These are phyloP conservation scores for Favolaschia claudopus DNA, from an alignment of 768 basidiomycete genomes.

Conservation along the genomic window DNA sequence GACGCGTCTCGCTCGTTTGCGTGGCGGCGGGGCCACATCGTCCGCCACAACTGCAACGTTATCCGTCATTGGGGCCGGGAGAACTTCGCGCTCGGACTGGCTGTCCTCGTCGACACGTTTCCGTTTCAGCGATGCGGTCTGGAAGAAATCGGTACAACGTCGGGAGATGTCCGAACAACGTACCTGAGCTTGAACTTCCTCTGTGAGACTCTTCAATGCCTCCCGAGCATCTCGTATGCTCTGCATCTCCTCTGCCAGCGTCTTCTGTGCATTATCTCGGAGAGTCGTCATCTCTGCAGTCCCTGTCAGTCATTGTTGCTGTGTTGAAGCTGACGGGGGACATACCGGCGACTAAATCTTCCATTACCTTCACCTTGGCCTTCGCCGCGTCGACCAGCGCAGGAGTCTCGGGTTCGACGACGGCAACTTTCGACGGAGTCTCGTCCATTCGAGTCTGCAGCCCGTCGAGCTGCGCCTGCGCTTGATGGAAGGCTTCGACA, in stretches of 20 bases:
- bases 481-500: constrained; percentile 35
- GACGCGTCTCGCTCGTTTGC: constrained; percentile 57
- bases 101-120: constrained; percentile 63
- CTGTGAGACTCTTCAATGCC: constrained; percentile 42
- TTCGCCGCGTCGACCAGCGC: constrained; percentile 33
- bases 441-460: constrained; percentile 41
- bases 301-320: constrained; percentile 1
- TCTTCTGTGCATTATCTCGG: constrained; percentile 49
- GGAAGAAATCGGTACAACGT: constrained; percentile 32
- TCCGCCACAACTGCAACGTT: constrained; percentile 26
- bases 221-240: constrained; percentile 49
- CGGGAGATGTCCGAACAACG: constrained; percentile 17
- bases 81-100: constrained; percentile 49
- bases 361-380: constrained; percentile 44
- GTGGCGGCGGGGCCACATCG: constrained; percentile 33
- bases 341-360: constrained; percentile 52
- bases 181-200: constrained; percentile 44
- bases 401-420: constrained; percentile 5
- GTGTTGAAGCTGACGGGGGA: constrained; percentile 1
- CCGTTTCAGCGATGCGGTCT: constrained; percentile 61
- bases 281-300: constrained; percentile 53
- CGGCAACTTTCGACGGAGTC: not conserved
- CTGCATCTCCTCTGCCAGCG: constrained; percentile 55
- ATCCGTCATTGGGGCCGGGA: constrained; percentile 42
- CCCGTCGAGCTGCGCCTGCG: constrained; percentile 44